These are phyloP conservation scores for Thermochaetoides thermophila DNA, from an alignment of 495 filamentous ascomycete genomes.

Conservation along the genomic window DNA sequence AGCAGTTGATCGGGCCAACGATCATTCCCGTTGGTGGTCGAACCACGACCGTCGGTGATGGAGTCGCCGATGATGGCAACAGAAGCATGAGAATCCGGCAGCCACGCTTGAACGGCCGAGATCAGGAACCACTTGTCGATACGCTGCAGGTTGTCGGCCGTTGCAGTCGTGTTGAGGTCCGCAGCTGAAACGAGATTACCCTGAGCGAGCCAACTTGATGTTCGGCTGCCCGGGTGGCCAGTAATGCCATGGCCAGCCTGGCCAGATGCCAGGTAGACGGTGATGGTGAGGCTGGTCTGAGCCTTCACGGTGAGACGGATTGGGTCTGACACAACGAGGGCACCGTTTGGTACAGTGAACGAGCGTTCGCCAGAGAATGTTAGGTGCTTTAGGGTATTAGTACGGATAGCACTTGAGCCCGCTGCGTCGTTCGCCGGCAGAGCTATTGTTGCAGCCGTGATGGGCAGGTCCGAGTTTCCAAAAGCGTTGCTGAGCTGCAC, in stretches of 20 bases:
- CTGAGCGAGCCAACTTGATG: conserved; percentile 32
- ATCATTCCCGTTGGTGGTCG: conserved; percentile 44
- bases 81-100: conserved; percentile 10
- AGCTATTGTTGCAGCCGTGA: conserved; percentile 41
- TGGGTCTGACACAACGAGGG: conserved; percentile 43
- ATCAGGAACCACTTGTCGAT: conserved; percentile 39
- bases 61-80: conserved; percentile 49
- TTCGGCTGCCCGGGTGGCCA: conserved; percentile 45
- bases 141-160: conserved; percentile 9
- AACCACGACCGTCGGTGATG: conserved; percentile 51
- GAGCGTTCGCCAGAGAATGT: conserved; percentile 34
- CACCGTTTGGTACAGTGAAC: conserved; percentile 38
- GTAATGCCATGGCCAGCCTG: conserved; percentile 39
- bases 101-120: conserved; percentile 36
- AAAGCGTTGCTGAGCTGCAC: conserved; percentile 48
- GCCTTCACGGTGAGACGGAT: conserved; percentile 32
- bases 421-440: conserved; percentile 27
- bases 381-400: conserved; percentile 25
- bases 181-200: conserved; percentile 33
- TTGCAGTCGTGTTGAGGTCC: conserved; percentile 15
- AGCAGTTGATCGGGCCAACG: conserved; percentile 50
- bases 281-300: conserved; percentile 34
- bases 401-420: conserved; percentile 31
- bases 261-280: conserved; percentile 39
- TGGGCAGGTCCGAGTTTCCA: conserved; percentile 37